phyloP scores from a whole-genome alignment of 2,329 filamentous ascomycete species.

The Ophiocordyceps camponoti-leonardi region DNA sequence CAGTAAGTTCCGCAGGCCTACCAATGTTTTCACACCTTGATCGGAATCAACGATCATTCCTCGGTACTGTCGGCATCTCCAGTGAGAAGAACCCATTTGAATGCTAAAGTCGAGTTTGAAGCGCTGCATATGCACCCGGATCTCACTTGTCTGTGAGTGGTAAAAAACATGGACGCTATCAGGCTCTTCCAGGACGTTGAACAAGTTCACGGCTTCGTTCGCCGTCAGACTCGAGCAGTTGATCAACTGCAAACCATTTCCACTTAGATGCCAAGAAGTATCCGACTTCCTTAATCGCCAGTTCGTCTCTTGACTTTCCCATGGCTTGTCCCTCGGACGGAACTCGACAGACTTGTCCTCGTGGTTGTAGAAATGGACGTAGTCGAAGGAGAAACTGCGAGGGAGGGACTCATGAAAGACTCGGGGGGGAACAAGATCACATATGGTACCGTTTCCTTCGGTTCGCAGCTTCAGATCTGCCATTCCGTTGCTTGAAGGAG shows the following conservation, averaged over 20 bases:
- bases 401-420: conserved; percentile 16
- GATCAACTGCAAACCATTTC: background rate
- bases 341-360: conserved; percentile 13
- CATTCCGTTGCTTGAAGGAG: background rate
- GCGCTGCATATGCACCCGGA: conserved; percentile 26
- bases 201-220: background rate
- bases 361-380: conserved; percentile 27
- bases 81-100: conserved; percentile 3
- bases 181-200: background rate
- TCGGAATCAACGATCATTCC: conserved; percentile 28
- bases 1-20: conserved; percentile 31
- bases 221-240: background rate
- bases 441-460: conserved; percentile 1
- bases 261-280: background rate
- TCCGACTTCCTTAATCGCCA: background rate
- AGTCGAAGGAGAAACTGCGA: conserved; percentile 18
- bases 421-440: conserved; percentile 14
- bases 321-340: conserved; percentile 9
- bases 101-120: conserved; percentile 29
- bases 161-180: conserved; percentile 1
- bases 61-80: conserved; percentile 30
- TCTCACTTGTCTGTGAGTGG: background rate
- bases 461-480: conserved; percentile 15
- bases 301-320: background rate
- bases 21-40: conserved; percentile 28